Evolutionary conservation across 805 yeast genomes (phyloP).

Genomic region (Candida gorgasii): DNA sequence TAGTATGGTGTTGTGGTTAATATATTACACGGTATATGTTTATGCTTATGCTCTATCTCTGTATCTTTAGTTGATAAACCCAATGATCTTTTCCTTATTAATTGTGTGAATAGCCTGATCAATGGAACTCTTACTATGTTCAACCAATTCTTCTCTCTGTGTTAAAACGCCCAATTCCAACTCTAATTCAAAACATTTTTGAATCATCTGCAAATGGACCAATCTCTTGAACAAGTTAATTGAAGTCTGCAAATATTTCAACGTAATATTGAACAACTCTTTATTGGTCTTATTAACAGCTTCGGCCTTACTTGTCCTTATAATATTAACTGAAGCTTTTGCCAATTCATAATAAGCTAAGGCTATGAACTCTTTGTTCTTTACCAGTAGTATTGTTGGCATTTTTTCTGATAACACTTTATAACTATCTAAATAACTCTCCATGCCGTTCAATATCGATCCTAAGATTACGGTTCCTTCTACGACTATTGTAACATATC

Average conservation of each 20-base stretch:
- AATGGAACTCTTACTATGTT: constrained; percentile 31
- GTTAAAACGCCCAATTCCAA: constrained; percentile 32
- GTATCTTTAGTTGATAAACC: background rate
- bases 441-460: constrained; percentile 43
- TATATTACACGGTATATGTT: too few species aligned
- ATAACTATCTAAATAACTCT: constrained; percentile 45
- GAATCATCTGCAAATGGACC: constrained; percentile 39
- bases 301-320: background rate
- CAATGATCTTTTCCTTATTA: constrained; percentile 28
- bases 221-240: constrained; percentile 45
- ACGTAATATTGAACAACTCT: constrained; percentile 27
- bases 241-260: constrained; percentile 43
- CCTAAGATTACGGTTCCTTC: constrained; percentile 51
- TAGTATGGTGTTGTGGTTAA: too few species aligned
- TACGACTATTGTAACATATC: constrained; percentile 44
- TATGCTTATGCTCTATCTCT: too few species aligned
- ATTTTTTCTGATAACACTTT: constrained; percentile 40
- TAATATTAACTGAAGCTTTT: constrained; percentile 19
- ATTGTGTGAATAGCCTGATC: constrained; percentile 27
- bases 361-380: constrained; percentile 40
- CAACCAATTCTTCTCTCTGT: constrained; percentile 27
- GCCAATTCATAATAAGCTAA: constrained; percentile 34
- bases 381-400: constrained; percentile 46
- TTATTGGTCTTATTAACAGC: constrained; percentile 10
- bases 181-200: constrained; percentile 42